Evolutionary conservation across 2,329 filamentous ascomycete genomes (phyloP).

Genomic region (Diplodia corticola): DNA sequence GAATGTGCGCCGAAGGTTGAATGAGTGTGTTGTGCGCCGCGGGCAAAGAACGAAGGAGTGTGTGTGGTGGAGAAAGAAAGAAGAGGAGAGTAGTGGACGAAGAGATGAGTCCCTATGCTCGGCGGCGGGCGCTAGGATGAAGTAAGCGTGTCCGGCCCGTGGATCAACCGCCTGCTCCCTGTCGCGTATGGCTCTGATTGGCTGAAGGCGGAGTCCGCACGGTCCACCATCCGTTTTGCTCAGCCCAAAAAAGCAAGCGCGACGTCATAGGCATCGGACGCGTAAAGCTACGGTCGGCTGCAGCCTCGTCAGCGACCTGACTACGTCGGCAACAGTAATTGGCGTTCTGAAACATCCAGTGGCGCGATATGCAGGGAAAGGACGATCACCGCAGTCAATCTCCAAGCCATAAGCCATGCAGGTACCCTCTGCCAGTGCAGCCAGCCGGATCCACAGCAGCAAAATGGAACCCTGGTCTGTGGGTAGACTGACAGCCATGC

Average conservation of each 20-base stretch:
- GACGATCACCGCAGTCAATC: not conserved
- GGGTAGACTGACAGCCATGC: not conserved
- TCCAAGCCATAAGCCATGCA: not conserved
- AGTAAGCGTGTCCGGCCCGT: not conserved
- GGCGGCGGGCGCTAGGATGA: not conserved
- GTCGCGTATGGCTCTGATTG: not conserved
- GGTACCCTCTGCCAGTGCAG: slow-evolving; percentile 6
- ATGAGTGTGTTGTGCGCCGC: not conserved
- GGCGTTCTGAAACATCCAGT: not conserved
- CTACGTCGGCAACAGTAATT: not conserved
- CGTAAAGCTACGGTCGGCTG: not conserved
- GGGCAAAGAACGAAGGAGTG: not conserved
- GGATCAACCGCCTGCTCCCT: not conserved
- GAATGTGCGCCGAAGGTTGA: not conserved
- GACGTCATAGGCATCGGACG: slow-evolving; percentile 2
- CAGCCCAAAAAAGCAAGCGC: not conserved
- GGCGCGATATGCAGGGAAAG: not conserved
- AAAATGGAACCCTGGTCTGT: not conserved
- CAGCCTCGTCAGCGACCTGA: not conserved
- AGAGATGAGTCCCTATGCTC: not conserved
- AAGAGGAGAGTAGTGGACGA: not conserved
- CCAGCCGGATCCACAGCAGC: not conserved
- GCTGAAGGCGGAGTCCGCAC: not conserved
- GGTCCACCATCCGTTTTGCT: not conserved
- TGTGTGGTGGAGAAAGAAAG: slow-evolving; percentile 14